Evolutionary conservation across 169 alveolate species (phyloP).

Genomic region (Plasmodium ovale): DNA sequence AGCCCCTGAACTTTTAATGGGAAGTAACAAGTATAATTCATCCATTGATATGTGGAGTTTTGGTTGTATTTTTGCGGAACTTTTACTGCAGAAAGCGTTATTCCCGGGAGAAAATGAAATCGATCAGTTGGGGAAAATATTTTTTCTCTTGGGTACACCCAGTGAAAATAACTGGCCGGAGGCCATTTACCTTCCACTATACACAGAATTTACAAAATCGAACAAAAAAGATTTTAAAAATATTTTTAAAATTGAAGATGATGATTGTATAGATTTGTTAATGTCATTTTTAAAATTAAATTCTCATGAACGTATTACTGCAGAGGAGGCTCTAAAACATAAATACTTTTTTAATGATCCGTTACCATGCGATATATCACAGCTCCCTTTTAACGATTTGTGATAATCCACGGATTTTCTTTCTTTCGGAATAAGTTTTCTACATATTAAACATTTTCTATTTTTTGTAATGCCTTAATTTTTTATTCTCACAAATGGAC

Average conservation of each 20-base stretch:
- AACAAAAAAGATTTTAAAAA: constrained; percentile 75
- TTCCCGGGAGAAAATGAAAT: constrained; percentile 92
- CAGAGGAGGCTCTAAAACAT: constrained; percentile 88
- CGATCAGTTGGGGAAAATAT: constrained; percentile 89
- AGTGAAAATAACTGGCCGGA: constrained; percentile 92
- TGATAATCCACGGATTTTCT: not conserved
- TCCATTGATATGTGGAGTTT: constrained; percentile 96
- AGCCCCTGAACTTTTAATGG: constrained; percentile 96
- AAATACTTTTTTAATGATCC: constrained; percentile 85
- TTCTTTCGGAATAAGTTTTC: too few relatives aligned
- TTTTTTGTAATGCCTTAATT: not conserved
- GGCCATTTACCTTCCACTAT: constrained; percentile 82
- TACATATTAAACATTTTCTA: not conserved
- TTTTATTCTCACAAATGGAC: not conserved
- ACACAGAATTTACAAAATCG: constrained; percentile 80
- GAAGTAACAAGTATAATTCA: constrained; percentile 91
- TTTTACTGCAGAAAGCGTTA: constrained; percentile 88
- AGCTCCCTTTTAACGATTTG: constrained; percentile 52
- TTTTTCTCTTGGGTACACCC: constrained; percentile 90
- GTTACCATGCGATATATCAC: constrained; percentile 80
- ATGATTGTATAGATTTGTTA: constrained; percentile 78
- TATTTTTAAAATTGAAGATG: constrained; percentile 72
- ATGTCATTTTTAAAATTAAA: constrained; percentile 80
- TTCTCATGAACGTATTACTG: constrained; percentile 88
- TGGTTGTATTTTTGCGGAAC: constrained; percentile 96